A percentile compares a stretch with the other conserved stretches of the same genome.
These are phyloP conservation scores for Rhododendron simsii DNA, from an alignment of 148 eudicot species.

Conservation along the genomic window DNA sequence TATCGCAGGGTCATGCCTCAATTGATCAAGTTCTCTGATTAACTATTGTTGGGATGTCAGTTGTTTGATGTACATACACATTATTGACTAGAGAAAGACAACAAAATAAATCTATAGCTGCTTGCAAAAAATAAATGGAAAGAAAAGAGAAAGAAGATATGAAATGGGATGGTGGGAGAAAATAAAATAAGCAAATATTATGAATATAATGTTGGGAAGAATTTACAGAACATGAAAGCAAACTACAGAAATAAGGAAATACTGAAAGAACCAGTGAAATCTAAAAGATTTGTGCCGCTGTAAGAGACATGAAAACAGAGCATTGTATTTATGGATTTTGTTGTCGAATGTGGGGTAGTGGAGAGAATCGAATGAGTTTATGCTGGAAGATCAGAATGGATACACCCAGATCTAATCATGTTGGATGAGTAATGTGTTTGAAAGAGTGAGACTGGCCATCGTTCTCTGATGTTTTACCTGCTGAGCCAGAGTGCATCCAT, in stretches of 20 bases:
- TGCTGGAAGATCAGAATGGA: neutral
- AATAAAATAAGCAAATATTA: neutral
- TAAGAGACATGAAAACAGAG: neutral
- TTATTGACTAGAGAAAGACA: neutral
- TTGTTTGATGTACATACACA: neutral
- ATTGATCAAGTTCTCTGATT: neutral
- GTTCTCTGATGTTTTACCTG: slow-evolving; percentile 1
- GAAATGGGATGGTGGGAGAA: neutral
- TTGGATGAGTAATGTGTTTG: neutral
- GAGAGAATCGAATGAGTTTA: neutral
- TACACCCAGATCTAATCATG: neutral
- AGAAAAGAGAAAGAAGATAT: neutral
- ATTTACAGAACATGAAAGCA: neutral
- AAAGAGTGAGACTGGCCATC: slow-evolving; percentile 2
- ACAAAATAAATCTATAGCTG: neutral
- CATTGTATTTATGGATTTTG: neutral
- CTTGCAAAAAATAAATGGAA: neutral
- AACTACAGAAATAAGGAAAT: neutral
- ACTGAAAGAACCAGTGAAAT: neutral
- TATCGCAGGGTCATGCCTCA: slow-evolving; percentile 8
- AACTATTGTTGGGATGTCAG: neutral
- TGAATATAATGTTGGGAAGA: neutral
- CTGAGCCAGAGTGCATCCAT: slow-evolving; percentile 2
- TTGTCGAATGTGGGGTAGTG: neutral
- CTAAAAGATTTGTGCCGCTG: neutral